Evolutionary conservation across 2,329 filamentous ascomycete species (phyloP).

Genomic region (Eutypella sp.): DNA sequence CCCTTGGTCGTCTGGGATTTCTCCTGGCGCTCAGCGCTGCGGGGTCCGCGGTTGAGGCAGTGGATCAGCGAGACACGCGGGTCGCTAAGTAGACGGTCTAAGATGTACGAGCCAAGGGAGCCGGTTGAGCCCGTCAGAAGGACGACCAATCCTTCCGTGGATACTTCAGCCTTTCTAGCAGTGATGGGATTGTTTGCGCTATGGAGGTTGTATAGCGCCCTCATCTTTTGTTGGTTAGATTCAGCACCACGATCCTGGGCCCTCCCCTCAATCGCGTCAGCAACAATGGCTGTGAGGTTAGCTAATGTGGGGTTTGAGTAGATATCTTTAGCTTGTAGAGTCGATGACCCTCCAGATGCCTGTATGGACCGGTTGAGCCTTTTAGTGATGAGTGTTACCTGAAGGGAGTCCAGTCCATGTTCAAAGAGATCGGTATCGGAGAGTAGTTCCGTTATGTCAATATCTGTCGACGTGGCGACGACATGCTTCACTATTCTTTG

Average conservation of each 20-base stretch:
- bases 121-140: conserved; percentile 20
- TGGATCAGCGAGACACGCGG: conserved; percentile 9
- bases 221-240: conserved; percentile 6
- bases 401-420: conserved; percentile 16
- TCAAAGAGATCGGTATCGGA: conserved; percentile 13
- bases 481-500: conserved; percentile 7
- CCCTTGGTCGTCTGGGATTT: conserved; percentile 7
- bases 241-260: not conserved
- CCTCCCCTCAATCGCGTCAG: conserved; percentile 2
- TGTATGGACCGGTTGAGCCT: conserved; percentile 8
- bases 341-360: conserved; percentile 1
- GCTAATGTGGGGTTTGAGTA: conserved; percentile 13
- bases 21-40: conserved; percentile 4
- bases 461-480: conserved; percentile 8
- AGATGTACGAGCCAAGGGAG: conserved; percentile 17
- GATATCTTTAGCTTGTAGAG: conserved; percentile 4
- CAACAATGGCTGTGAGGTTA: conserved; percentile 8
- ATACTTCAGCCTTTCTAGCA: conserved; percentile 1
- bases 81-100: conserved; percentile 10
- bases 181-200: conserved; percentile 7
- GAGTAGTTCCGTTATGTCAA: conserved; percentile 4
- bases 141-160: conserved; percentile 3
- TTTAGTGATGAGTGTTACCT: conserved; percentile 8
- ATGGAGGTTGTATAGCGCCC: conserved; percentile 8
- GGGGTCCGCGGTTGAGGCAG: conserved; percentile 14